Evolutionary conservation across 148 eudicot genomes (phyloP).

Genomic region (Chenopodium formosanum): DNA sequence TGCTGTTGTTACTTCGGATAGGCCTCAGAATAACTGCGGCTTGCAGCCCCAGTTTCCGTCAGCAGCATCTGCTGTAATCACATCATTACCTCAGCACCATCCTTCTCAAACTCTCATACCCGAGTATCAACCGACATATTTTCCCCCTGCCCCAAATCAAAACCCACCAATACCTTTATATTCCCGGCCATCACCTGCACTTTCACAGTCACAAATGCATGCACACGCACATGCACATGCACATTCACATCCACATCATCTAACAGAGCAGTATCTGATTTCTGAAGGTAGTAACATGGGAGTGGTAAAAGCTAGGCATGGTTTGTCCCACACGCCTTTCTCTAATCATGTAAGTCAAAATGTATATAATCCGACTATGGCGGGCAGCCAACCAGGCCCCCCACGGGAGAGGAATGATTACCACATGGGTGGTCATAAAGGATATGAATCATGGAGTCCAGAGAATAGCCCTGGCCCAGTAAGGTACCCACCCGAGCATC

Average conservation of each 20-base stretch:
- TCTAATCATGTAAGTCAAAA: constrained; percentile 30
- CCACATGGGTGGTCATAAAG: constrained; percentile 33
- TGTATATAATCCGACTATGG: constrained; percentile 33
- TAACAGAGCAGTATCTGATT: constrained; percentile 20
- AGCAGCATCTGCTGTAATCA: constrained; percentile 10
- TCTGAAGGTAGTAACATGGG: constrained; percentile 30
- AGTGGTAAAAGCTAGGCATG: constrained; percentile 35
- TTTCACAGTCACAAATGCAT: constrained; percentile 27
- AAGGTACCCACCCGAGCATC: constrained; percentile 37
- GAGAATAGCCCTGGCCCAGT: constrained; percentile 47
- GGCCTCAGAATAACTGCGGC: constrained; percentile 15
- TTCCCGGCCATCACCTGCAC: constrained; percentile 15
- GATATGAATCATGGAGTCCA: constrained; percentile 64
- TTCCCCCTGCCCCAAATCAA: constrained; percentile 16
- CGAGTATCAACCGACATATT: constrained; percentile 16
- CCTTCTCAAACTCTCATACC: constrained; percentile 17
- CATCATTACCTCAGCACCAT: constrained; percentile 20
- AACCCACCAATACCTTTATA: constrained; percentile 1
- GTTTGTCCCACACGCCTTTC: constrained; percentile 29
- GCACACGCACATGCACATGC: constrained; percentile 1
- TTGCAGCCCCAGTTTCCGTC: constrained; percentile 23
- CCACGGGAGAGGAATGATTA: constrained; percentile 30
- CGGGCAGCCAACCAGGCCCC: constrained; percentile 22
- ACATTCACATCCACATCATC: not conserved
- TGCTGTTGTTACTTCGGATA: constrained; percentile 26